Conservation (phyloP, 2,329 filamentous ascomycete species). For the Paramyrothecium roridum region DNA sequence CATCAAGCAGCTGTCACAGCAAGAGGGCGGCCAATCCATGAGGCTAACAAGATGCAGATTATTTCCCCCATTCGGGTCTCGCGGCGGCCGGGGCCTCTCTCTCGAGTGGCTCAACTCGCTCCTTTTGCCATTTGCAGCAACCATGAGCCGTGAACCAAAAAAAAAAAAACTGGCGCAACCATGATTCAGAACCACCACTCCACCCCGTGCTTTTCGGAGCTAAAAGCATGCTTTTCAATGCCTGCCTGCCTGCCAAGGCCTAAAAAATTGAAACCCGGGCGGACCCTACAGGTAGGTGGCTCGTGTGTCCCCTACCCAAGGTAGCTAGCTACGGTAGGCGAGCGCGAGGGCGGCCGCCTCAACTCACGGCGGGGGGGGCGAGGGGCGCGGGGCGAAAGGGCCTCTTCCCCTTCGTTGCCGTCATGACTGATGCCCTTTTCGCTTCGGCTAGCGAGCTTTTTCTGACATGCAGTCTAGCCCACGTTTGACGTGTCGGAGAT, state of each 20-base stretch:
- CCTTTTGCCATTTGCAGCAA: not conserved
- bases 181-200: not conserved
- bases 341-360: not conserved
- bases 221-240: not conserved
- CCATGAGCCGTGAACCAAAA: not conserved
- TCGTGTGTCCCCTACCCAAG: not conserved
- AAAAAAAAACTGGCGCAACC: not conserved
- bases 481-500: too few relatives aligned
- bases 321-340: too few relatives aligned
- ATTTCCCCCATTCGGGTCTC: not conserved
- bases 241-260: not conserved
- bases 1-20: not conserved
- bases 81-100: not conserved
- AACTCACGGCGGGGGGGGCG: too few relatives aligned
- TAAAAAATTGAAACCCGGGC: not conserved
- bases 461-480: not conserved
- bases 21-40: not conserved
- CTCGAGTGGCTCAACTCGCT: not conserved
- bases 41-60: not conserved
- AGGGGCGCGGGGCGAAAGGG: not conserved
- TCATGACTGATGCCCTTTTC: not conserved
- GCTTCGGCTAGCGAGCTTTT: not conserved
- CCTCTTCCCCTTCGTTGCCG: too few relatives aligned
- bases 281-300: not conserved
- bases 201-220: not conserved